Conservation (phyloP, 768 basidiomycete genomes). For the Leccinum uliginosum region DNA sequence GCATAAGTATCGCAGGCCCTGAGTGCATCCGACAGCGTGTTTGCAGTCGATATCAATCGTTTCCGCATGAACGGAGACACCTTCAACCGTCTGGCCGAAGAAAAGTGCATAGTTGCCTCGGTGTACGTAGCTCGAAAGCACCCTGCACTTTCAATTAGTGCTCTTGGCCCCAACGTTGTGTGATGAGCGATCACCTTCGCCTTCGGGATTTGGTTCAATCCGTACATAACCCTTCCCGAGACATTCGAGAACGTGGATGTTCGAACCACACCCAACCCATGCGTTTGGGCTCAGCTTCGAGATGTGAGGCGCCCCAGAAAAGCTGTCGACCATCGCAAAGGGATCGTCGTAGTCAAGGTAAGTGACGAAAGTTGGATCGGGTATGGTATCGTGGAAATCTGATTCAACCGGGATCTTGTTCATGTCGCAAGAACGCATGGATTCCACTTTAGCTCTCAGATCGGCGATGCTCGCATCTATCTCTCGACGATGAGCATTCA, state of each 20-base stretch:
- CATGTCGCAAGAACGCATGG: constrained; percentile 5
- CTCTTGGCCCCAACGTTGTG: neutral
- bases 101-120: constrained; percentile 43
- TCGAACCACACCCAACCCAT: constrained; percentile 78
- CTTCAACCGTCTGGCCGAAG: constrained; percentile 41
- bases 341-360: constrained; percentile 78
- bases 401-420: constrained; percentile 1
- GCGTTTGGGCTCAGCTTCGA: constrained; percentile 51
- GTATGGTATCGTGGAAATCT: constrained; percentile 35
- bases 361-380: constrained; percentile 58
- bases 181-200: constrained; percentile 29
- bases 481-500: neutral
- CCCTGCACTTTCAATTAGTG: constrained; percentile 16
- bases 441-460: constrained; percentile 40
- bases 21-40: constrained; percentile 54
- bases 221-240: constrained; percentile 67
- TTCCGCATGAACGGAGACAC: constrained; percentile 52
- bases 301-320: constrained; percentile 54
- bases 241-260: constrained; percentile 70
- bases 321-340: constrained; percentile 49
- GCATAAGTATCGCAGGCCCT: constrained; percentile 69
- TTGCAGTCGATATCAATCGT: constrained; percentile 50
- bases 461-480: constrained; percentile 51
- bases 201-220: constrained; percentile 43
- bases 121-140: constrained; percentile 52